Evolutionary conservation across 495 filamentous ascomycete species (phyloP), one percentile per base, ranked within the genome.

Genomic region (Tuber magnatum): DNA sequence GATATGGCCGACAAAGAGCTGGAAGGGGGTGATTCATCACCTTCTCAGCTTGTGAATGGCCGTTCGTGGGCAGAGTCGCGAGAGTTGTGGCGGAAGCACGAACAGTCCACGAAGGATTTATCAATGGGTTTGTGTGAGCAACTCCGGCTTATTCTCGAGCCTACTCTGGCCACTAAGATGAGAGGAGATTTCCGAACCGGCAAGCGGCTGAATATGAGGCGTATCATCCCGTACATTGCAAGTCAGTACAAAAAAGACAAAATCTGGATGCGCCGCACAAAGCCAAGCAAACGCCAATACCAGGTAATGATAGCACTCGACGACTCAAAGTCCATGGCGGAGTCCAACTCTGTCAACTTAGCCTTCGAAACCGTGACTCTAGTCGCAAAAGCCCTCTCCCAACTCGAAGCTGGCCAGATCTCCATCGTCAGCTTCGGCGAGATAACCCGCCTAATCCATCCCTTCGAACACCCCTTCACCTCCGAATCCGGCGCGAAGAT

Each of bases 191-290:
- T 95, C 87, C 92, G 94, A 80, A 98, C 96, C 0, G 96, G 96
- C 72, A 98, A 99, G 83, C 92, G 96, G 1, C 92, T 99, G 79
- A 98, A 98, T 84, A 96, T 99, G 85, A 97, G 97, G 83, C 92
- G 94, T 70, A 99, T 99, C 84, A 98, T 99, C 78, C 94, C 96
- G 0, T 99, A 98, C 85, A 98, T 99, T 78, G 96, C 96, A 6
- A 96, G 92, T 4, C 89, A 91, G 77, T 99, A 97, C 88, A 97
- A 97, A 88, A 92, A 94, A 75, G 96, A 99, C 88, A 98, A 98
- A 86, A 99, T 99, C 84, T 99, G 96, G 96, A 96, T 98, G 92
- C 90, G 96, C 16, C 89, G 96, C 71, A 91, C 90, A 20, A 90
- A 94, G 71, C 96, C 96, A 4, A 92, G 89, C 71, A 97, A 97